Base-by-base conservation (phyloP, 495 filamentous ascomycete genomes). In the Staphylotrichum tortipilum region DNA sequence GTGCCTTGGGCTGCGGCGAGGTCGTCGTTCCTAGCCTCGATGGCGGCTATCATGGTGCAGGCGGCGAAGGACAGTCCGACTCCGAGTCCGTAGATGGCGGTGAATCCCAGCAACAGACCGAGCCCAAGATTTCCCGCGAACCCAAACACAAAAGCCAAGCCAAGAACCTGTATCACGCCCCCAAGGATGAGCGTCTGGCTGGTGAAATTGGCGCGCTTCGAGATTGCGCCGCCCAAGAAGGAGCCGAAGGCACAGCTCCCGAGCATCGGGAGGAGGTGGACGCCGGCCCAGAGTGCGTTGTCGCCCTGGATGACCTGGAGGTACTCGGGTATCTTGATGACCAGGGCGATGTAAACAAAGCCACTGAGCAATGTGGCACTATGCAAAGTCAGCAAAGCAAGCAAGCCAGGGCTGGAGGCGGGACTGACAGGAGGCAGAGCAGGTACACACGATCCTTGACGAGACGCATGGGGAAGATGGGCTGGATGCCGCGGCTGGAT, bases 251-350 rank as follows among this genome's bases (percentile, higher is more conserved):
- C 75, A 28, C 58, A 76, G 37, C 59, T 63, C 18, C 65, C 74
- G 4, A 81, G 63, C 60, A 80, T 71, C 2, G 78, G 78, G 4
- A 84, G 68, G 23, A 88, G 62, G 26, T 79, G 69, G 14, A 83
- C 60, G 14, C 81, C 83, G 0, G 82, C 75, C 17, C 54, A 51
- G 44, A 76, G 61, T 4, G 76, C 59, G 47, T 52, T 70, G 56
- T 73, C 71, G 6, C 60, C 65, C 41, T 78, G 71, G 14, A 82
- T 72, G 22, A 81, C 66, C 48, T 83, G 79, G 28, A 82, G 78
- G 37, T 78, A 73, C 49, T 82, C 73, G 4, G 82, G 79, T 7
- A 85, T 66, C 40, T 77, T 73, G 31, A 83, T 72, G 4, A 82
- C 65, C 43, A 76, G 67, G 5, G 74, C 60, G 28, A 81, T 75